These are phyloP conservation scores for Psilocybe mexicana DNA, from an alignment of 1,284 basidiomycete genomes.

Conservation along the genomic window DNA sequence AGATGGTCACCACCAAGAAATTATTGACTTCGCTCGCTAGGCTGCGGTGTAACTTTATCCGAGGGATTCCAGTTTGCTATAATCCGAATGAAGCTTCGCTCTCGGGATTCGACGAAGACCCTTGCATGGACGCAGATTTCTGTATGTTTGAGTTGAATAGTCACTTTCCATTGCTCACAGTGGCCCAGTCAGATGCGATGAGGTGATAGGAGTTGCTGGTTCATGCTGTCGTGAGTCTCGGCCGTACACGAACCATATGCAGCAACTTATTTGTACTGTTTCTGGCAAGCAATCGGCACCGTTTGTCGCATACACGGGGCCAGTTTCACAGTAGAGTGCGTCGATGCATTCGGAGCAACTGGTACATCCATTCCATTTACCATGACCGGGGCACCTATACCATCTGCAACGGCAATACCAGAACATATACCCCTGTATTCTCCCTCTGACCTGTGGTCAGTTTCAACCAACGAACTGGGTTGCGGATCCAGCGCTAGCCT, in stretches of 20 bases:
- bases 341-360: background rate
- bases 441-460: conserved; percentile 18
- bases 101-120: background rate
- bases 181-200: conserved; percentile 4
- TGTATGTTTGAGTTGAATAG: background rate
- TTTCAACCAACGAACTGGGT: background rate
- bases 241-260: background rate
- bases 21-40: background rate
- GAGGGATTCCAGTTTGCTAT: conserved; percentile 5
- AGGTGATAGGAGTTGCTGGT: background rate
- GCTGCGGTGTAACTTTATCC: background rate
- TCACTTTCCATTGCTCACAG: background rate
- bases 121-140: conserved; percentile 3
- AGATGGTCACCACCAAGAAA: background rate
- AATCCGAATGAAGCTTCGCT: background rate
- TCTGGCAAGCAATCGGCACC: background rate
- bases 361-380: background rate
- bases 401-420: background rate
- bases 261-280: background rate
- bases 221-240: conserved; percentile 7
- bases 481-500: conserved; percentile 13
- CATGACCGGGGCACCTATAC: background rate
- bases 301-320: background rate
- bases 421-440: background rate
- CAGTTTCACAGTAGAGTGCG: background rate